These are phyloP conservation scores for Auriscalpium microsporum DNA, from an alignment of 768 basidiomycete species.

Conservation along the genomic window DNA sequence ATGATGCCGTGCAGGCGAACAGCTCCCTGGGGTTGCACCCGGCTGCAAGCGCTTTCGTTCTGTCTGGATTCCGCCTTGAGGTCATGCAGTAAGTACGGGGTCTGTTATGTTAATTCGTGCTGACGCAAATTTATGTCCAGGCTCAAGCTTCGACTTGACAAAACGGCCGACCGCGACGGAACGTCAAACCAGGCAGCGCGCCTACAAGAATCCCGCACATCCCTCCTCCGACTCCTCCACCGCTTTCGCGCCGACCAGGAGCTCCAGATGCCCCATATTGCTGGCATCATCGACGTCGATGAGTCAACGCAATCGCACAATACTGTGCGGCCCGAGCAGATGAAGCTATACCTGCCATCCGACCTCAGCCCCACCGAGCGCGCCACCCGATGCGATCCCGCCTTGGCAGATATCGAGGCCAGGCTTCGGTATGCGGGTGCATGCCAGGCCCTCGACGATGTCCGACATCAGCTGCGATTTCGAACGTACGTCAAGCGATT, in stretches of 20 bases:
- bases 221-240: neutral
- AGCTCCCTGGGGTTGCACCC: neutral
- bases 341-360: neutral
- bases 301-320: neutral
- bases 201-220: neutral
- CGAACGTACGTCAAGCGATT: neutral
- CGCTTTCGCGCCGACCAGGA: neutral
- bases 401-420: neutral
- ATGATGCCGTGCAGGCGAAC: neutral
- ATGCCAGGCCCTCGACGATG: neutral
- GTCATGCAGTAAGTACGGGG: neutral
- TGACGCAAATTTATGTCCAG: neutral
- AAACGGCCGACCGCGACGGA: neutral
- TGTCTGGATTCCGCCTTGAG: neutral
- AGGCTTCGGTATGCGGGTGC: neutral
- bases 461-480: neutral
- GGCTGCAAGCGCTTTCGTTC: neutral
- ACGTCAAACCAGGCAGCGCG: neutral
- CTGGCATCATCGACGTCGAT: neutral
- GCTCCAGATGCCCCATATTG: neutral
- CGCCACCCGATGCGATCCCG: neutral
- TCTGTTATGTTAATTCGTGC: neutral
- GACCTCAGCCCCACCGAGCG: neutral
- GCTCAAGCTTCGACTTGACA: neutral
- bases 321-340: neutral